These are phyloP conservation scores for Pythium sukuiense DNA, from an alignment of 352 stramenopile genomes.

Conservation along the genomic window DNA sequence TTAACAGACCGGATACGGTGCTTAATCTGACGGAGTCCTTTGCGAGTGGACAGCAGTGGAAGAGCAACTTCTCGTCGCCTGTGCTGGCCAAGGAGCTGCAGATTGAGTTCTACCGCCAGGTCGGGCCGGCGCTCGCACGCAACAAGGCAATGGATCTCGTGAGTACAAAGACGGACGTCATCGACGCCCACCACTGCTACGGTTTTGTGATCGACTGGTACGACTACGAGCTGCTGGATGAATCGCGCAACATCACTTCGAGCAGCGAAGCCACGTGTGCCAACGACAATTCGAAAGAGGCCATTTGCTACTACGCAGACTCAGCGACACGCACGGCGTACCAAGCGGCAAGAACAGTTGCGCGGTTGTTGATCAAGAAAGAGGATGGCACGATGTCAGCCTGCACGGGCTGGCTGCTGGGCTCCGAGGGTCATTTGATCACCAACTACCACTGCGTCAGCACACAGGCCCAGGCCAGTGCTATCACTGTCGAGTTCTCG, in stretches of 20 bases:
- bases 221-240: conserved; percentile 45
- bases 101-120: conserved; percentile 52
- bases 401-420: conserved; percentile 67
- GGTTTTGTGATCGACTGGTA: conserved; percentile 59
- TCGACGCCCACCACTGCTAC: conserved; percentile 40
- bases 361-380: conserved; percentile 53
- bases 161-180: background rate
- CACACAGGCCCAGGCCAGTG: conserved; percentile 34
- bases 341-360: conserved; percentile 45
- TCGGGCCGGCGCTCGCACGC: background rate
- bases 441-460: conserved; percentile 79
- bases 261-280: conserved; percentile 52
- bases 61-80: conserved; percentile 32
- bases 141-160: background rate
- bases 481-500: conserved; percentile 64
- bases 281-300: conserved; percentile 59
- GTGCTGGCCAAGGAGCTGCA: conserved; percentile 54
- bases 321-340: conserved; percentile 33
- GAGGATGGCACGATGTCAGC: conserved; percentile 28
- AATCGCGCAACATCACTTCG: conserved; percentile 38
- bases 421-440: conserved; percentile 57
- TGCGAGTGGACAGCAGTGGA: conserved; percentile 29
- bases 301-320: conserved; percentile 52
- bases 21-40: conserved; percentile 46
- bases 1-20: conserved; percentile 32